Evolutionary conservation across 2,329 filamentous ascomycete genomes (phyloP).

Genomic region (Aspergillus brasiliensis): DNA sequence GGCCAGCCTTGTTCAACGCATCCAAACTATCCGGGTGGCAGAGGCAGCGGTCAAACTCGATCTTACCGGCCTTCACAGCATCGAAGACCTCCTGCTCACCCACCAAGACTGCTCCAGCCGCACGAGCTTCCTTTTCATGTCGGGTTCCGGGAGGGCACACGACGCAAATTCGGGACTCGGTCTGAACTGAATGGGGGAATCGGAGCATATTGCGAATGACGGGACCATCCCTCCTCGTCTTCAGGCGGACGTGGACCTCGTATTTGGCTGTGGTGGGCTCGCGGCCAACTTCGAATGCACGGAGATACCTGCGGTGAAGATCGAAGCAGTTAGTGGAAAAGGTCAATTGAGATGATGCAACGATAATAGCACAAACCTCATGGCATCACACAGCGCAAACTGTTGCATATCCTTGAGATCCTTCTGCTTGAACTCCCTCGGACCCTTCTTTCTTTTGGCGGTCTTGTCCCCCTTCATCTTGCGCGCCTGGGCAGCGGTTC

Average conservation of each 20-base stretch:
- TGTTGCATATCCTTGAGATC: slow-evolving; percentile 68
- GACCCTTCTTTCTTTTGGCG: slow-evolving; percentile 67
- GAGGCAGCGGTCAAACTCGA: slow-evolving; percentile 86
- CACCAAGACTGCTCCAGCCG: slow-evolving; percentile 77
- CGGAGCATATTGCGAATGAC: slow-evolving; percentile 84
- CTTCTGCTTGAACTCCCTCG: slow-evolving; percentile 65
- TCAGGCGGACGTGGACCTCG: slow-evolving; percentile 80
- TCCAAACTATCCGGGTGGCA: slow-evolving; percentile 78
- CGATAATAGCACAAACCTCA: slow-evolving; percentile 59
- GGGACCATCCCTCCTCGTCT: slow-evolving; percentile 81
- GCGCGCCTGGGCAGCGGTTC: slow-evolving; percentile 39
- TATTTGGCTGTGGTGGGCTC: slow-evolving; percentile 77
- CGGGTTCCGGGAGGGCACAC: slow-evolving; percentile 82
- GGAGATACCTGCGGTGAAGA: slow-evolving; percentile 68
- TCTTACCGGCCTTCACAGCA: slow-evolving; percentile 70
- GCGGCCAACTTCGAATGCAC: slow-evolving; percentile 86
- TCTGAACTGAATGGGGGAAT: slow-evolving; percentile 86
- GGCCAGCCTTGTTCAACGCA: slow-evolving; percentile 76
- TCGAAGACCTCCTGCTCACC: slow-evolving; percentile 87
- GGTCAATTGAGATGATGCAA: slow-evolving; percentile 13
- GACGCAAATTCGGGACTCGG: slow-evolving; percentile 84
- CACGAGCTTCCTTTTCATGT: slow-evolving; percentile 70
- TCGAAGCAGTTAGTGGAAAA: slow-evolving; percentile 15
- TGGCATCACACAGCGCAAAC: slow-evolving; percentile 86
- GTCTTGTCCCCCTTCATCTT: slow-evolving; percentile 50